These are phyloP conservation scores for Hypoxylon sp. DNA, from an alignment of 2,329 filamentous ascomycete species.

Conservation along the genomic window DNA sequence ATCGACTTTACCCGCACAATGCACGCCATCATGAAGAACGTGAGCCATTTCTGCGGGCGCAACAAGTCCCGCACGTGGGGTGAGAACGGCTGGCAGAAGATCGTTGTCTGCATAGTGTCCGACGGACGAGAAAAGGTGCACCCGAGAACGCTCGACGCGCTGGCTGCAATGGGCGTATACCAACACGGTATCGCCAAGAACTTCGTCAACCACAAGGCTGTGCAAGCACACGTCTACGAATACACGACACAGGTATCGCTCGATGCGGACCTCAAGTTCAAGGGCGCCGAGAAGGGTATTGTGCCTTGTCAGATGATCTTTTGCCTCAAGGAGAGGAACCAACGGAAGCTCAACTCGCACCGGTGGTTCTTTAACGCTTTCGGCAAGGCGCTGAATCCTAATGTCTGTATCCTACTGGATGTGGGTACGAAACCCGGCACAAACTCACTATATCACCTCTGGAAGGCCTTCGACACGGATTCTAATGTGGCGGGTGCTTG, in stretches of 20 bases:
- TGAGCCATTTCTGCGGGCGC: slow-evolving; percentile 96
- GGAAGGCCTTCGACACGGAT: slow-evolving; percentile 98
- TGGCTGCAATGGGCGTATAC: slow-evolving; percentile 97
- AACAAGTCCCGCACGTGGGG: slow-evolving; percentile 98
- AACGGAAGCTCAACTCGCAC: slow-evolving; percentile 98
- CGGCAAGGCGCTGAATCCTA: slow-evolving; percentile 90
- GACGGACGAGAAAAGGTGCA: slow-evolving; percentile 92
- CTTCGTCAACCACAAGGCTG: slow-evolving; percentile 93
- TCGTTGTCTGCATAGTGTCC: slow-evolving; percentile 96
- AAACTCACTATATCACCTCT: slow-evolving; percentile 95
- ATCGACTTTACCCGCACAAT: slow-evolving; percentile 95
- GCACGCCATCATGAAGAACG: slow-evolving; percentile 98
- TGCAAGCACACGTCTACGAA: slow-evolving; percentile 97
- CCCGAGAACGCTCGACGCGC: slow-evolving; percentile 89
- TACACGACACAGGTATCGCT: slow-evolving; percentile 98
- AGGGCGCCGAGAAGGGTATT: slow-evolving; percentile 98
- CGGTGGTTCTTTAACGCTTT: slow-evolving; percentile 99
- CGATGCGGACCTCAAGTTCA: slow-evolving; percentile 96
- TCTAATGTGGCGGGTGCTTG: slow-evolving; percentile 97
- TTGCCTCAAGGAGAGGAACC: slow-evolving; percentile 97
- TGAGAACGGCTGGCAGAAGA: slow-evolving; percentile 99
- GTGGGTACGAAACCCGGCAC: slow-evolving; percentile 92
- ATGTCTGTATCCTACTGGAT: slow-evolving; percentile 96
- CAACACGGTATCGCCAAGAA: slow-evolving; percentile 99
- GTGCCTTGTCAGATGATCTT: slow-evolving; percentile 99